Base-by-base conservation (phyloP, 257 asterid genomes). In the Gentiana macrophylla region DNA sequence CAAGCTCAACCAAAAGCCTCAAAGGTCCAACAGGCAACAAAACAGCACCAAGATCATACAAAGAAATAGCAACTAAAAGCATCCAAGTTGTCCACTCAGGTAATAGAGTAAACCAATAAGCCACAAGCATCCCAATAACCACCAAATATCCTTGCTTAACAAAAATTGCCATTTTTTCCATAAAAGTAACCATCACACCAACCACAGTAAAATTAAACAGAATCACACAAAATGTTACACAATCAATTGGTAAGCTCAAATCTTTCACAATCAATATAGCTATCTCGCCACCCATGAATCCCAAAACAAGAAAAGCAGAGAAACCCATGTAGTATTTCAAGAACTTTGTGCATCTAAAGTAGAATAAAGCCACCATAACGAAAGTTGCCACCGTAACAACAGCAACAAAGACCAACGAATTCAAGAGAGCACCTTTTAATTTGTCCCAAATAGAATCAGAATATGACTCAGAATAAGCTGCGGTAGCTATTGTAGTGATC, bases 51-150 rank as follows among this genome's bases (percentile, higher is more conserved):
- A 92, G 94, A 73, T 92, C 97, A 76, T 92, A 92, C 84, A 92
- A 71, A 4, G 99, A 74, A 95, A 88, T 80, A 37, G 98, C 95
- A 69, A 92, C 86, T 68, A 92, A 77, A 63, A 92, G 94, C 73
- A 72, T 77, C 97, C 95, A 92, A 37, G 98, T 88, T 0, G 98
- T 92, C 98, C 97, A 92, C 59, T 88, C 95, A 6, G 98, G 98
- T 66, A 88, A 79, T 50, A 84, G 77, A n/a, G 98, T 84, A 71
- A 91, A 91, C 95, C 97, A 87, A 78, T 87, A 87, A 45, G 97
- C 95, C 73, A 85, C 97, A 81, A 92, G 48, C 71, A 88, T 73
- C 60, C 97, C 98, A 74, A 92, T 81, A 55, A 87, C 80, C 37
- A 92, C 97, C 67, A 88, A 75, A 49, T 92, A 87, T 54, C 79